Evolutionary conservation across 352 stramenopile genomes (phyloP).

Genomic region (Globisporangium viniferum): DNA sequence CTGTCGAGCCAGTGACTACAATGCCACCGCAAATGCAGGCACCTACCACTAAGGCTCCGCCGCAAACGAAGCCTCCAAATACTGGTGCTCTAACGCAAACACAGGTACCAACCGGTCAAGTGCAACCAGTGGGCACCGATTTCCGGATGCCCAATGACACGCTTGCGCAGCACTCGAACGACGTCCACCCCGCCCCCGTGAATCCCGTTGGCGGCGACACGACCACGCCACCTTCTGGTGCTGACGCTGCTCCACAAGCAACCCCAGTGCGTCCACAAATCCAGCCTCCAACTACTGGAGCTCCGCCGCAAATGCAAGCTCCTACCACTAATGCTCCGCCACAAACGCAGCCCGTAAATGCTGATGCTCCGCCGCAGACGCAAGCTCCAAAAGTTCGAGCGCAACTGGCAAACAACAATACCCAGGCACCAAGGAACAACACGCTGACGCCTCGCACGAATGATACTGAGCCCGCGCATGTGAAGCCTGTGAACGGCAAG

Average conservation of each 20-base stretch:
- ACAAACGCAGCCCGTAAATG: too few species aligned
- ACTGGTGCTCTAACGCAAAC: neutral
- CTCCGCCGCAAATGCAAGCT: too few species aligned
- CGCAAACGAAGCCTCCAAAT: neutral
- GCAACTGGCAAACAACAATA: neutral
- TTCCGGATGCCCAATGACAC: too few species aligned
- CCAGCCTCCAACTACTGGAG: too few species aligned
- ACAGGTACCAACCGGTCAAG: neutral
- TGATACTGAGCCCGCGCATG: neutral
- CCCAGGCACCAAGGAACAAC: neutral
- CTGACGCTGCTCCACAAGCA: neutral
- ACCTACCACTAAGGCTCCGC: neutral
- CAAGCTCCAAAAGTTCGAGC: neutral
- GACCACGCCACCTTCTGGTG: too few species aligned
- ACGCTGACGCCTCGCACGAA: conserved; percentile 1
- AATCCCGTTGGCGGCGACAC: too few species aligned
- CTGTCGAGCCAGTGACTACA: neutral
- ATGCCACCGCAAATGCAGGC: neutral
- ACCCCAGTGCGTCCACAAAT: too few species aligned
- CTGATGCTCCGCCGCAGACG: too few species aligned
- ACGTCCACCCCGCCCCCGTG: too few species aligned
- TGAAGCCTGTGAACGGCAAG: neutral
- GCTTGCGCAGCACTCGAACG: too few species aligned
- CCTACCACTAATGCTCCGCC: too few species aligned
- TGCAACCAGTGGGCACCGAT: too few species aligned